These are phyloP conservation scores for Lizonia empirigonia DNA, from an alignment of 2,329 filamentous ascomycete genomes.

Conservation along the genomic window DNA sequence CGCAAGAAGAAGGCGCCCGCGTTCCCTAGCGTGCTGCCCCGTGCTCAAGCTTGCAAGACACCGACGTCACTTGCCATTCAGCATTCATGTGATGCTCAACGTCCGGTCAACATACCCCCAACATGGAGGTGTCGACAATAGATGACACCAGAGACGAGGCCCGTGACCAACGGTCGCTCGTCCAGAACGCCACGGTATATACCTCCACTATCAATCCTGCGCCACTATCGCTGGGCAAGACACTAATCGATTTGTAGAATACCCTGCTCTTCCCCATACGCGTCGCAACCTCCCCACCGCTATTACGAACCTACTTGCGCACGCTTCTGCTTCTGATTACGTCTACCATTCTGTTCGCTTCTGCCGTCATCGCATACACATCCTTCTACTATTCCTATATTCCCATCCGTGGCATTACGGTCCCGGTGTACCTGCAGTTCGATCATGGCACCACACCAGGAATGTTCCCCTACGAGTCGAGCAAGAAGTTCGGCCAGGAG, in stretches of 20 bases:
- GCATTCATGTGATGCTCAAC: constrained; percentile 35
- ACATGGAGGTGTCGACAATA: constrained; percentile 22
- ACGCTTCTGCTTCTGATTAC: constrained; percentile 60
- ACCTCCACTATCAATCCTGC: background rate
- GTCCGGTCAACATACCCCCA: constrained; percentile 10
- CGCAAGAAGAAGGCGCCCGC: constrained; percentile 10
- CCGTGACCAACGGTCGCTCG: constrained; percentile 17
- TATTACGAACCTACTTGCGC: constrained; percentile 68
- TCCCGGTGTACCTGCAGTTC: constrained; percentile 70
- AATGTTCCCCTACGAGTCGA: constrained; percentile 5
- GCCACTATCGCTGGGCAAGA: background rate
- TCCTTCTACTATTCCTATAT: constrained; percentile 73
- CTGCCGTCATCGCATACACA: constrained; percentile 66
- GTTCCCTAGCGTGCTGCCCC: constrained; percentile 34
- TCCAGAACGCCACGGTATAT: constrained; percentile 31
- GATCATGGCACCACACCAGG: constrained; percentile 44
- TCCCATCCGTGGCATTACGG: constrained; percentile 66
- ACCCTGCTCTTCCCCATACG: constrained; percentile 60
- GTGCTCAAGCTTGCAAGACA: constrained; percentile 24
- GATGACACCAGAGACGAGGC: constrained; percentile 31
- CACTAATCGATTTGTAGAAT: constrained; percentile 50
- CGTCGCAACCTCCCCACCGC: constrained; percentile 63
- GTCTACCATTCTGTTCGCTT: constrained; percentile 60
- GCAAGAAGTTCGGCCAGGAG: constrained; percentile 4
- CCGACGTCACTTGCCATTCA: constrained; percentile 35